Evolutionary conservation across 345 rosid species (phyloP), one percentile per base, ranked within the genome.

Genomic region (Raphanus raphanistrum): DNA sequence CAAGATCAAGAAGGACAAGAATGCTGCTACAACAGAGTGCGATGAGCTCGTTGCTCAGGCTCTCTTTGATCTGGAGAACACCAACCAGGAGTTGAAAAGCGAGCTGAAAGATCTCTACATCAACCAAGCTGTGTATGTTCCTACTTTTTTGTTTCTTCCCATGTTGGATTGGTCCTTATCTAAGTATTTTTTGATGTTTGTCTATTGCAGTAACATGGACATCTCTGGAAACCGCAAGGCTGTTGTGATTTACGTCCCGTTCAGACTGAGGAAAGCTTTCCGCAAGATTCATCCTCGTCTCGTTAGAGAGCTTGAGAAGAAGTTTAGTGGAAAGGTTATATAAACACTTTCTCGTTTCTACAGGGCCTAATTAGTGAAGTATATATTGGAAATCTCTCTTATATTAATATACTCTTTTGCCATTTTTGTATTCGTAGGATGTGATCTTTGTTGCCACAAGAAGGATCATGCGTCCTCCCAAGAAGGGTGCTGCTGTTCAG

Each of bases 401-500:
- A 26, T 38, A 26, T 38, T 38, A 38, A 38, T 8, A 11, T 41
- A 26, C 26, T 35, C 32, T 60, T 60, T 9, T 61, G n/a, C 2
- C 68, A 2, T 16, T 43, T n/a, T 35, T 28, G 16, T 26, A n/a
- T 15, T 36, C 8, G n/a, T 70, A 91, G 97, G 98, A 93, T 84
- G 97, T 93, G 66, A 81, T 91, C 25, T 27, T 93, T 71, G 71
- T 93, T 82, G 84, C 93, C 81, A 87, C 92, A 64, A 71, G 98
- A 27, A 93, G 97, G 84, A 93, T 93, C 43, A 31, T 85, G 77
- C 85, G 92, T 76, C 98, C 96, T 4, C 98, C 98, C 3, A 92
- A 92, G 93, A 92, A 89, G 76, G 98, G 97, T 43, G 90, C 98
- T 66, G 98, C 98, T 65, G 97, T 68, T 52, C 96, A 89, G 84